Percentiles rank a stretch among this genome's conserved stretches.
These are phyloP conservation scores for Middelhovenomyces tepae DNA, from an alignment of 805 yeast genomes.

Conservation along the genomic window DNA sequence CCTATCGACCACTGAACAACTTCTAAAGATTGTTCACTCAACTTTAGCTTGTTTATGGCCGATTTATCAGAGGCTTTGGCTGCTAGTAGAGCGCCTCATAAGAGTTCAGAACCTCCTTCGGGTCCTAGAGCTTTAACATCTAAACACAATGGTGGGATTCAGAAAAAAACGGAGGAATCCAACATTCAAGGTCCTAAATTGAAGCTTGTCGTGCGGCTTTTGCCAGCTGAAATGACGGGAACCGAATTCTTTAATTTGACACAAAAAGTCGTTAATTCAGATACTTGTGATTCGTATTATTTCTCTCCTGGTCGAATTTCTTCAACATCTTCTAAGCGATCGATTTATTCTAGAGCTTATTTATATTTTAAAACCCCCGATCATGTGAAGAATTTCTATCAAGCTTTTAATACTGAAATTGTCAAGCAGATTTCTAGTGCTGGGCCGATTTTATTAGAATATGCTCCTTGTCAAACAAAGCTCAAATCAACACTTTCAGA, in stretches of 20 bases:
- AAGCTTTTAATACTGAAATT: constrained; percentile 23
- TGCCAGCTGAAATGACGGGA: constrained; percentile 36
- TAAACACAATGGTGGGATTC: not conserved
- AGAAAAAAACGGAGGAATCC: not conserved
- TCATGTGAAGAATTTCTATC: constrained; percentile 26
- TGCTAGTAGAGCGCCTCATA: too few relatives aligned
- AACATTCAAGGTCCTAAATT: constrained; percentile 10
- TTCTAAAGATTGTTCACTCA: not conserved
- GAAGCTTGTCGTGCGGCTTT: constrained; percentile 32
- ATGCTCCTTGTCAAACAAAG: constrained; percentile 19
- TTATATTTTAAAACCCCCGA: constrained; percentile 29
- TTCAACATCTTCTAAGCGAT: constrained; percentile 27
- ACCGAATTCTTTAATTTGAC: constrained; percentile 27
- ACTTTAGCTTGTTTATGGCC: not conserved
- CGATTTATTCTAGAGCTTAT: constrained; percentile 38
- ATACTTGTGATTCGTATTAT: constrained; percentile 15
- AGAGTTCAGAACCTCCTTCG: too few relatives aligned
- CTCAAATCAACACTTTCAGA: constrained; percentile 11
- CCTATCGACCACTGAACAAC: not conserved
- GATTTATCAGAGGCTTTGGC: too few relatives aligned
- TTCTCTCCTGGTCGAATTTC: constrained; percentile 25
- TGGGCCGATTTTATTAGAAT: constrained; percentile 15
- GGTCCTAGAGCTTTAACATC: not conserved
- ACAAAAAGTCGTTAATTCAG: constrained; percentile 17
- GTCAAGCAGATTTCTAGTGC: constrained; percentile 21